Base-by-base conservation (phyloP, 1,284 basidiomycete species). In the Malassezia sp. region DNA sequence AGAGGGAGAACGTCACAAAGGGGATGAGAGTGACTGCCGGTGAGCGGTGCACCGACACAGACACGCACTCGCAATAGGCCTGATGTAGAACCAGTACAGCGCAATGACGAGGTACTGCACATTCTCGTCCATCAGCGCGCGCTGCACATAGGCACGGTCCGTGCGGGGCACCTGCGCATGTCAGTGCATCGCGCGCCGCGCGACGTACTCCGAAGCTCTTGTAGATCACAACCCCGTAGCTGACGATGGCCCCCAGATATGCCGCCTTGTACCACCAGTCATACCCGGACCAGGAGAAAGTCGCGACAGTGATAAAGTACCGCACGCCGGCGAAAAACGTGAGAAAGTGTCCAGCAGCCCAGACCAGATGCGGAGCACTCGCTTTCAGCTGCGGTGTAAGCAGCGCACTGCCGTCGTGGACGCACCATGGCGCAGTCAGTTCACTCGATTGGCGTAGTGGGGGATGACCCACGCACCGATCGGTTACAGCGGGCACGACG, bases 191-290 rank as follows among this genome's bases (percentile, higher is more conserved):
- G n/a, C n/a, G n/a, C n/a, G n/a, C n/a, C 1, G 11, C 18, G 18
- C 18, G 2, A 39, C 54, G n/a, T n/a, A n/a, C n/a, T 9, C 66
- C 67, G 28, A 68, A 68, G 27, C 58, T 60, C 47, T 70, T 70
- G 57, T 71, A 71, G 21, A 69, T 65, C 26, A 71, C 69, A 11
- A 71, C 65, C 21, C 67, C 67, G 51, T 70, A 71, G 47, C 60
- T 62, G 45, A 69, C 49, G 38, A 70, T 66, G n/a, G 67, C 67
- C 26, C 66, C 69, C 28, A 65, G 41, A 42, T 68, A 70, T 26
- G 67, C 61, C 4, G 59, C 44, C 0, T 54, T 56, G 45, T 70
- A 70, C 63, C 63, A 70, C 20, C 57, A 42, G n/a, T 54, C 54
- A 9, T 67, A 54, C 11, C 50, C 59, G 22, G 54, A 45, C 28